Evolutionary conservation across 2,329 filamentous ascomycete species (phyloP).

Genomic region (Phyllosticta paracitricarpa): DNA sequence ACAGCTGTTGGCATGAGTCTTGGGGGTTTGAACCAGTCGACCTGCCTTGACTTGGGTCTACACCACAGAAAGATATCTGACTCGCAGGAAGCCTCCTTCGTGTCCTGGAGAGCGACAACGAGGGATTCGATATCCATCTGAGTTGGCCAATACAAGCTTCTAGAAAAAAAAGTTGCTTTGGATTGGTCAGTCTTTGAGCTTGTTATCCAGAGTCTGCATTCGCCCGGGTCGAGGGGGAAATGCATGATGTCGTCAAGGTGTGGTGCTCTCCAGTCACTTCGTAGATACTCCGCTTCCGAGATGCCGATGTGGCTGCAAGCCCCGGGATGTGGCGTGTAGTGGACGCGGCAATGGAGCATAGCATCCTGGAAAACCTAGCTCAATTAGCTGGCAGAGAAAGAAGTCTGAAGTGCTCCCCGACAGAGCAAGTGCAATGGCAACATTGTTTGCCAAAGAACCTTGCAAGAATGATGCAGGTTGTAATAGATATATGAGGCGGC

Average conservation of each 20-base stretch:
- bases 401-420: too few relatives aligned
- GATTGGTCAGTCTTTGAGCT: background rate
- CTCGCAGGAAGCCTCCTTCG: background rate
- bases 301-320: background rate
- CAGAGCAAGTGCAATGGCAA: too few relatives aligned
- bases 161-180: background rate
- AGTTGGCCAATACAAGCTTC: background rate
- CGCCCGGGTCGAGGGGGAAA: background rate
- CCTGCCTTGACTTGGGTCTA: background rate
- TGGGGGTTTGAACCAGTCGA: background rate
- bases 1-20: background rate
- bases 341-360: background rate
- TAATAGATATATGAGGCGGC: background rate
- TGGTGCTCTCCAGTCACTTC: background rate
- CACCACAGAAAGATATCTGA: background rate
- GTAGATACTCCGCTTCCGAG: background rate
- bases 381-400: background rate
- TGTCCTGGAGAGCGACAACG: background rate
- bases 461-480: background rate
- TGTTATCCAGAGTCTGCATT: background rate
- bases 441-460: too few relatives aligned
- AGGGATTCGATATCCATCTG: background rate
- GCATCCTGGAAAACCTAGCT: background rate
- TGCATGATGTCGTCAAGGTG: background rate
- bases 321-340: background rate